A percentile compares a stretch with the other conserved stretches of the same genome.
These are phyloP conservation scores for Xylaria scruposa DNA, from an alignment of 495 filamentous ascomycete species.

Conservation along the genomic window DNA sequence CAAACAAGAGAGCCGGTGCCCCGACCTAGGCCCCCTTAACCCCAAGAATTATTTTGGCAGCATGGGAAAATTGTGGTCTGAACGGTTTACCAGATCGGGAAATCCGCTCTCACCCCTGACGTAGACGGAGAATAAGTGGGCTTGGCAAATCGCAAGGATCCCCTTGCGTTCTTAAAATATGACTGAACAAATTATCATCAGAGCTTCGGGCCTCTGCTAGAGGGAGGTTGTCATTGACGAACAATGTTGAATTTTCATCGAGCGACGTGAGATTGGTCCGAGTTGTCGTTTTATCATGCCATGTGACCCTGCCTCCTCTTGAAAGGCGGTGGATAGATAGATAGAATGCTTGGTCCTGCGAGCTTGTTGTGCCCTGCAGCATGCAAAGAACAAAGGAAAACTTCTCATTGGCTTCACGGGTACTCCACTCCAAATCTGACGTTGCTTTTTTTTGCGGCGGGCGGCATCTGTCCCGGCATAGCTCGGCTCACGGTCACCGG, in stretches of 20 bases:
- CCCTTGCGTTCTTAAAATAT: constrained; percentile 1
- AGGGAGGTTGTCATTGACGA: not conserved
- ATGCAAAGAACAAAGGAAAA: not conserved
- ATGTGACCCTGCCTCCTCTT: not conserved
- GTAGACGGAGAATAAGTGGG: not conserved
- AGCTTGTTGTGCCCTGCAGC: not conserved
- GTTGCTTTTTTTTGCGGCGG: not conserved
- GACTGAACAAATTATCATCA: not conserved
- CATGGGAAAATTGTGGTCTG: not conserved
- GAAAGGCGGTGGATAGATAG: not conserved
- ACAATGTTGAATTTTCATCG: not conserved
- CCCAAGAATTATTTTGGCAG: constrained; percentile 2
- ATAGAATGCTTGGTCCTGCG: not conserved
- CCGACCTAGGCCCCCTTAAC: not conserved
- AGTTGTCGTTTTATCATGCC: not conserved
- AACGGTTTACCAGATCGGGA: constrained; percentile 12
- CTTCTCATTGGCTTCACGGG: not conserved
- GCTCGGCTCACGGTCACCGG: not conserved
- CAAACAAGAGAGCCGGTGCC: not conserved
- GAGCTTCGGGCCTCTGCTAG: not conserved
- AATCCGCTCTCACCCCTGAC: constrained; percentile 15
- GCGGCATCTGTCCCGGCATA: constrained; percentile 13
- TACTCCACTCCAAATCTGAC: not conserved
- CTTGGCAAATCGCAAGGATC: not conserved
- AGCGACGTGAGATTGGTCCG: not conserved